Conservation (phyloP, 345 rosid species). For the Dipteronia dyeriana region DNA sequence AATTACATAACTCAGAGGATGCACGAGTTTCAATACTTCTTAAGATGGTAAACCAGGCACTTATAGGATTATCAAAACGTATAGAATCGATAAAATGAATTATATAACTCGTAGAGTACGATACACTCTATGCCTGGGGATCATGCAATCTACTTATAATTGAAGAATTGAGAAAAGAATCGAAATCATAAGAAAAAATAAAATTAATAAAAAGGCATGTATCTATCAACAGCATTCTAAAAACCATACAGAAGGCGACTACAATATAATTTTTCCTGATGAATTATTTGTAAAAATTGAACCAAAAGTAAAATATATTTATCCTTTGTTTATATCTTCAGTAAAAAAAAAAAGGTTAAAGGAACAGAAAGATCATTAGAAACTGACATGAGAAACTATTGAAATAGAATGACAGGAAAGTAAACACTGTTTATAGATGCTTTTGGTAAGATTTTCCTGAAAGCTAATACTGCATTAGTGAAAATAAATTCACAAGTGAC, state of each 20-base stretch:
- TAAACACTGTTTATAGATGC: background rate
- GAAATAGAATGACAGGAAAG: background rate
- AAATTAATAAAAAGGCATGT: too few relatives aligned
- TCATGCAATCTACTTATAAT: too few relatives aligned
- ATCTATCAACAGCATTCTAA: too few relatives aligned
- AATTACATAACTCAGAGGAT: background rate
- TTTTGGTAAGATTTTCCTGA: background rate
- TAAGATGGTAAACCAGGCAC: background rate
- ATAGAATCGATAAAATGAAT: background rate
- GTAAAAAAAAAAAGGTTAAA: background rate
- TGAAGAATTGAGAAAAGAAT: background rate
- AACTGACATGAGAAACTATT: background rate
- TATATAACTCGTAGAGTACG: background rate
- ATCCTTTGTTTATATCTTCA: background rate
- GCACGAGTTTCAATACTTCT: background rate
- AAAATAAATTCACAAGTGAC: constrained; percentile 23
- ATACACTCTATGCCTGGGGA: too few relatives aligned
- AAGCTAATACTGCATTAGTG: background rate
- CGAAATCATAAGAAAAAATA: background rate
- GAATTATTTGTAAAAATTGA: too few relatives aligned
- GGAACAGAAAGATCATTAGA: background rate
- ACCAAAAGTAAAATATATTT: background rate
- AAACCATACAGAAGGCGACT: background rate
- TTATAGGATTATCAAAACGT: background rate
- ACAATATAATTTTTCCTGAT: background rate